Base-by-base conservation (phyloP, 148 eudicot species). In the Nepenthes mirabilis region DNA sequence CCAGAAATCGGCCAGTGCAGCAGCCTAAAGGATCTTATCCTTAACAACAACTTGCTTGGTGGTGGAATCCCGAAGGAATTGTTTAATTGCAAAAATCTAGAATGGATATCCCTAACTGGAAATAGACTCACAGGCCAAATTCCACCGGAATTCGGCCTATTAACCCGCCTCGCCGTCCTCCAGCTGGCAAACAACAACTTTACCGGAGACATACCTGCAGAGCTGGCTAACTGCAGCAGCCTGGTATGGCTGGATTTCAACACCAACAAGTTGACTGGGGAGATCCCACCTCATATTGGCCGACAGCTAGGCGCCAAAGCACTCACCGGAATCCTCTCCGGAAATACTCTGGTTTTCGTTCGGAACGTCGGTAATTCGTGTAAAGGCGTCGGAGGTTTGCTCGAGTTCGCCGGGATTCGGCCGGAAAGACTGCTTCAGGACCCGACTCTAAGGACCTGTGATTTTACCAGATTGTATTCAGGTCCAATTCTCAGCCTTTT, bases 361-460 rank as follows among this genome's bases (percentile, higher is more conserved):
- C 62, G 98, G 23, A 93, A 93, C 63, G 83, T 93, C 32, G 98
- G 98, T 7, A 93, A 86, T 61, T 83, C 94, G 0, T 93, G 98
- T 65, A 86, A 85, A 70, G 98, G 98, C 49, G 87, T 88, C 9
- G 98, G 98, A 14, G 96, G 98, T 32, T 70, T 93, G 58, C 83
- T 93, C 1, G 98, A 93, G 63, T 88, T 93, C 53, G 78, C 96
- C 4, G 98, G 96, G 11, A 93, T 93, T 48, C 82, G 91, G 11
- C 83, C 98, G 0, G 96, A 93, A 65, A 83, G 98, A 68, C 68
- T 93, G 49, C 48, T 63, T 23, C 94, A 91, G 55, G 75, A 88
- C 13, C 52, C 12, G 11, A 10, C 52, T 2, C 13, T n/a, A 12
- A 49, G 3, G 52, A 49, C n/a, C 12, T 49, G n/a, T 54, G 57